Percentiles rank a stretch among this genome's conserved stretches.
Evolutionary conservation across 805 yeast species (phyloP).

Genomic region (Isabelozyma pseudorhagii): DNA sequence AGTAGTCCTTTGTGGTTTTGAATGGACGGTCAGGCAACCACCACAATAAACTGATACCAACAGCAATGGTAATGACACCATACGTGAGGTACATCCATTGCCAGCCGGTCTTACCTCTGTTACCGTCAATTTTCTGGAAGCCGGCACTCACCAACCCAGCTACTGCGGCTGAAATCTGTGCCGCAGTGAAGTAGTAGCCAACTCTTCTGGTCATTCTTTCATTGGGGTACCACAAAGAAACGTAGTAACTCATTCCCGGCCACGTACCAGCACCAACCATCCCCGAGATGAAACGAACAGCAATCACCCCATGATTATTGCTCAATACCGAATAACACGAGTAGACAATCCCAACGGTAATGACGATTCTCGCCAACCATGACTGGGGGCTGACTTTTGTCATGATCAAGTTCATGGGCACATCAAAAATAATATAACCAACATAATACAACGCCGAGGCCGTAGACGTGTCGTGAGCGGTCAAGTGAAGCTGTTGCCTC

Average conservation of each 20-base stretch:
- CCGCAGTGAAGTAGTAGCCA: slow-evolving; percentile 89
- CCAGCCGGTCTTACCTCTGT: slow-evolving; percentile 72
- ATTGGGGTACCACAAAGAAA: slow-evolving; percentile 82
- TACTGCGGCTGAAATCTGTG: slow-evolving; percentile 86
- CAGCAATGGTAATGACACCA: slow-evolving; percentile 63
- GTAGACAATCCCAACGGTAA: slow-evolving; percentile 75
- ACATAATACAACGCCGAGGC: slow-evolving; percentile 83
- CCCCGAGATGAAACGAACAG: slow-evolving; percentile 70
- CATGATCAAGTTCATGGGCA: slow-evolving; percentile 85
- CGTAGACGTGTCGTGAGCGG: slow-evolving; percentile 57
- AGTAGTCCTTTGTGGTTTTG: slow-evolving; percentile 7
- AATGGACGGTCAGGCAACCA: slow-evolving; percentile 84
- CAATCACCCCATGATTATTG: slow-evolving; percentile 61
- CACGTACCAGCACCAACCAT: slow-evolving; percentile 82
- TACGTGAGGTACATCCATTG: slow-evolving; percentile 82
- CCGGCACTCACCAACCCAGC: slow-evolving; percentile 88
- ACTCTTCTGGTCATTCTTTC: slow-evolving; percentile 73
- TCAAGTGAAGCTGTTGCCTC: slow-evolving; percentile 46
- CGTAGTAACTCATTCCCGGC: slow-evolving; percentile 87
- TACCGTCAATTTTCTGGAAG: slow-evolving; percentile 77
- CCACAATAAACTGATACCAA: slow-evolving; percentile 66
- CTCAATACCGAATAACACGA: slow-evolving; percentile 64
- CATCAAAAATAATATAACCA: slow-evolving; percentile 79
- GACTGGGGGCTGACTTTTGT: slow-evolving; percentile 80
- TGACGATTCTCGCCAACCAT: slow-evolving; percentile 77